A percentile compares a stretch with the other conserved stretches of the same genome.
phyloP scores from a whole-genome alignment of 208 protist genomes.

The Trypanosoma melophagium region DNA sequence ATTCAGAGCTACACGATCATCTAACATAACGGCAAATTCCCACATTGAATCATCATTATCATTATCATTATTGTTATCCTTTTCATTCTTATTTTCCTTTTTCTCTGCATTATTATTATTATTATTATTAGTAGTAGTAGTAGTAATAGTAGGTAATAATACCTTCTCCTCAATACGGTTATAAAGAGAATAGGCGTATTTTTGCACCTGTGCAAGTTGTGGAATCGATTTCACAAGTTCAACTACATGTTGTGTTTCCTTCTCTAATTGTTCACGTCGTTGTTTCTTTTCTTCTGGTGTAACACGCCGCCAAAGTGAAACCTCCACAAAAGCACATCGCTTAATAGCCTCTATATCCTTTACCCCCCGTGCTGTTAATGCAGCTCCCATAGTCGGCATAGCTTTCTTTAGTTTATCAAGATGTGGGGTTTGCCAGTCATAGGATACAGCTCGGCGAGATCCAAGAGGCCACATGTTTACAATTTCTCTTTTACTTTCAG shows the following conservation, averaged over 20 bases:
- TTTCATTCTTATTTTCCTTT: not conserved
- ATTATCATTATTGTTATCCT: constrained; percentile 5
- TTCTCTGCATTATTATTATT: constrained; percentile 23
- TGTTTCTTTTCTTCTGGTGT: constrained; percentile 41
- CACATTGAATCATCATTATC: constrained; percentile 37
- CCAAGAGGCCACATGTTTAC: constrained; percentile 69
- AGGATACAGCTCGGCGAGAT: constrained; percentile 51
- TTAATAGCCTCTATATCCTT: constrained; percentile 46
- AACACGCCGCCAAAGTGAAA: constrained; percentile 77
- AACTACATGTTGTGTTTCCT: constrained; percentile 33
- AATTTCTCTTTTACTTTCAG: constrained; percentile 11
- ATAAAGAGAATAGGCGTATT: constrained; percentile 56
- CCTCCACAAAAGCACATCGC: constrained; percentile 41
- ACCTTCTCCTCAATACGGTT: constrained; percentile 33
- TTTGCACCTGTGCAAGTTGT: constrained; percentile 47
- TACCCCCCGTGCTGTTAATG: constrained; percentile 51
- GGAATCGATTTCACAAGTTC: constrained; percentile 35
- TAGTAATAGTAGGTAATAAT: not conserved
- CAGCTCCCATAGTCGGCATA: constrained; percentile 30
- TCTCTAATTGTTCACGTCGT: constrained; percentile 8
- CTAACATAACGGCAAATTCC: constrained; percentile 82
- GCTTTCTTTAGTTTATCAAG: constrained; percentile 39
- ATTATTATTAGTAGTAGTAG: constrained; percentile 4
- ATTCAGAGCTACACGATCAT: constrained; percentile 66
- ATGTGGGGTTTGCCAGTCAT: constrained; percentile 50